Percentiles rank a stretch among this genome's conserved stretches.
Evolutionary conservation across 2,329 filamentous ascomycete species (phyloP).

Genomic region (Stachybotrys chartarum): DNA sequence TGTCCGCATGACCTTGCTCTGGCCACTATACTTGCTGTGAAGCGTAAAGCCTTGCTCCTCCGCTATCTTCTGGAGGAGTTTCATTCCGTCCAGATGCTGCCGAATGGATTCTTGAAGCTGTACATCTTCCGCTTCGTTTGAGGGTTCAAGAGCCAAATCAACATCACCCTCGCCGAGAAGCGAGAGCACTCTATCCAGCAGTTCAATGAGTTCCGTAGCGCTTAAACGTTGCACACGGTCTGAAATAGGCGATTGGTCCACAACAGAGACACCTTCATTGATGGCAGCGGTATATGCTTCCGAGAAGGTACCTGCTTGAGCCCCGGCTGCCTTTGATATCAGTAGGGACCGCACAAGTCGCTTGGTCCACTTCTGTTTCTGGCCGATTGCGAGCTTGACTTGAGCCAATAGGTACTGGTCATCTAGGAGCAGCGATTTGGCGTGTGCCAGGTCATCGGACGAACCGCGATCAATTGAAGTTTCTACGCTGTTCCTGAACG

Average conservation of each 20-base stretch:
- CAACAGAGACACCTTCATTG: constrained; percentile 43
- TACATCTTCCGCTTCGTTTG: constrained; percentile 22
- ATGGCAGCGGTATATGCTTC: constrained; percentile 56
- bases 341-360: constrained; percentile 42
- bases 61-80: constrained; percentile 36
- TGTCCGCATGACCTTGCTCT: constrained; percentile 63
- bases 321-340: constrained; percentile 31
- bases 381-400: constrained; percentile 23
- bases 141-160: constrained; percentile 23
- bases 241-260: constrained; percentile 47
- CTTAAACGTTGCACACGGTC: constrained; percentile 53
- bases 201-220: constrained; percentile 13
- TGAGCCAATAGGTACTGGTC: constrained; percentile 46
- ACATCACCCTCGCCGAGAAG: constrained; percentile 28
- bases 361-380: constrained; percentile 29
- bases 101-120: constrained; percentile 26
- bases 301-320: constrained; percentile 35
- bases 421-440: constrained; percentile 47
- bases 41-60: constrained; percentile 42
- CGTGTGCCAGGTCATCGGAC: constrained; percentile 34
- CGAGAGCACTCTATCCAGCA: constrained; percentile 17
- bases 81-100: constrained; percentile 37
- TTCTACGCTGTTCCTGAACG: constrained; percentile 55
- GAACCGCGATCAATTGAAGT: constrained; percentile 33
- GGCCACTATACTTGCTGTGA: constrained; percentile 68